These are phyloP conservation scores for Apiospora phragmitis DNA, from an alignment of 2,329 filamentous ascomycete species.

Conservation along the genomic window DNA sequence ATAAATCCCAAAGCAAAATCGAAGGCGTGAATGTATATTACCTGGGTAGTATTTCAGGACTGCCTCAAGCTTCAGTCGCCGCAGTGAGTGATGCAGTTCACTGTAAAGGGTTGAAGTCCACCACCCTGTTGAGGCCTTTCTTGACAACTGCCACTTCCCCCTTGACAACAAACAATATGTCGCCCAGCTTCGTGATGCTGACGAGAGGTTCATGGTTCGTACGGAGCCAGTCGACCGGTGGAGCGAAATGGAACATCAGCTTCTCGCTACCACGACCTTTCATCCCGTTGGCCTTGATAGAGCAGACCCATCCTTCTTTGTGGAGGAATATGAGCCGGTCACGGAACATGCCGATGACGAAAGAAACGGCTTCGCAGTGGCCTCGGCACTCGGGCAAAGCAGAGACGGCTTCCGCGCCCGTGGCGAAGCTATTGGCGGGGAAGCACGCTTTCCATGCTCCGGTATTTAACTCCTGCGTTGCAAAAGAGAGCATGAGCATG, in stretches of 20 bases:
- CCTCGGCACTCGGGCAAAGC: neutral
- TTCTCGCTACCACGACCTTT: neutral
- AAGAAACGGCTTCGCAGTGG: neutral
- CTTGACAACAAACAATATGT: neutral
- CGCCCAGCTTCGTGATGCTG: neutral
- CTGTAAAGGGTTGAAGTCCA: neutral
- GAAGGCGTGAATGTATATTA: too few relatives aligned
- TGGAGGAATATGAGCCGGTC: constrained; percentile 12
- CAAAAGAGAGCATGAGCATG: neutral
- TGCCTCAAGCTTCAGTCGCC: too few relatives aligned
- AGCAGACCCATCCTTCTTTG: constrained; percentile 13
- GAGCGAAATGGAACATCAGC: constrained; percentile 12
- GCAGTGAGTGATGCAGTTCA: neutral
- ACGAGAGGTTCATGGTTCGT: neutral
- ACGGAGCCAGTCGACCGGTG: constrained; percentile 12
- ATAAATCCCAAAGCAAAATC: too few relatives aligned
- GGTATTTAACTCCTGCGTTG: neutral
- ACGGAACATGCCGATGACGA: neutral
- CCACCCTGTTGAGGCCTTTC: neutral
- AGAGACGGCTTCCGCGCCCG: neutral
- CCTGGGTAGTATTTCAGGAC: too few relatives aligned
- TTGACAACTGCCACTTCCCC: neutral
- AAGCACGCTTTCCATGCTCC: neutral
- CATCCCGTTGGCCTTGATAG: constrained; percentile 4
- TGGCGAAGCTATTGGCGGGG: neutral